Percentiles rank a stretch among this genome's conserved stretches.
These are phyloP conservation scores for Gossypium mustelinum DNA, from an alignment of 345 rosid species.

Conservation along the genomic window DNA sequence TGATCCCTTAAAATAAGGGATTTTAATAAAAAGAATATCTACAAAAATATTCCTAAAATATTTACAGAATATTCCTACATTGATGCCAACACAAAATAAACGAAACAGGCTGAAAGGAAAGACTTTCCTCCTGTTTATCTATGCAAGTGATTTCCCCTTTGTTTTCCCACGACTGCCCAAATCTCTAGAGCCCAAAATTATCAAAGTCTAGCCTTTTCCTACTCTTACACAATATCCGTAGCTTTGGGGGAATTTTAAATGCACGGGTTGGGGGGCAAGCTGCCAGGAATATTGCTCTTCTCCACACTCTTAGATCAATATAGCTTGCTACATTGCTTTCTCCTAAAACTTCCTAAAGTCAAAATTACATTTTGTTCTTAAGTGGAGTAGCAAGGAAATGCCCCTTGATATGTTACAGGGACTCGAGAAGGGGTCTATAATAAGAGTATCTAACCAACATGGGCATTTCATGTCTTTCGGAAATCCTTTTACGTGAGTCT, in stretches of 20 bases:
- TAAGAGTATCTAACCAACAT: neutral
- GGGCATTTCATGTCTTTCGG: neutral
- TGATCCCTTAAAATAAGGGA: too few relatives aligned
- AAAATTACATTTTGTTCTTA: neutral
- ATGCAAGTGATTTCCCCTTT: neutral
- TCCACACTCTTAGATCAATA: neutral
- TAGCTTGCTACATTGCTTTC: neutral
- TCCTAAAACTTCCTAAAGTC: neutral
- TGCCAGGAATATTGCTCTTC: neutral
- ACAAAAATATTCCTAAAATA: too few relatives aligned
- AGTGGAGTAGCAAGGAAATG: neutral
- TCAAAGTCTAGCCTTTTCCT: neutral
- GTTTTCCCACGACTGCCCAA: neutral
- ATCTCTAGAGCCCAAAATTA: neutral
- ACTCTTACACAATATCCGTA: neutral
- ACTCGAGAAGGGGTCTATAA: neutral
- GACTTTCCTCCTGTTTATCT: neutral
- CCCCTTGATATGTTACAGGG: neutral
- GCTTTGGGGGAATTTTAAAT: neutral
- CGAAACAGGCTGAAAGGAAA: neutral
- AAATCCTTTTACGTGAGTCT: neutral
- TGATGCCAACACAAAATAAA: neutral
- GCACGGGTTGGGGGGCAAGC: neutral
- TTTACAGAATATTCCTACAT: too few relatives aligned
- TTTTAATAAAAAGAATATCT: too few relatives aligned